Evolutionary conservation across 805 yeast species (phyloP), one percentile per base, ranked within the genome.

Genomic region (Zygosaccharomyces bisporus): DNA sequence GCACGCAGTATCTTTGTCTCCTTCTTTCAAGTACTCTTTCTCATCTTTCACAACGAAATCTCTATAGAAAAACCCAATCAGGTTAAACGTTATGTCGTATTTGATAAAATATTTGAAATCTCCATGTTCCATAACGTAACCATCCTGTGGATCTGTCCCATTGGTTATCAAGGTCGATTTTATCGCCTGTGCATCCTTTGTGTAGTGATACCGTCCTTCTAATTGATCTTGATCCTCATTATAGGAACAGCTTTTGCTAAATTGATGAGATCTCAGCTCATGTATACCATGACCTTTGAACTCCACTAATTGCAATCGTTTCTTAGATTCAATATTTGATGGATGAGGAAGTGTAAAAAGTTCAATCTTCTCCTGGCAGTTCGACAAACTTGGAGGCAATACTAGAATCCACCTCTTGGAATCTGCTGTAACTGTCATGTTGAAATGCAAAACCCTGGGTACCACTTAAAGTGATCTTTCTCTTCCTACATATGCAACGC

Each of bases 261-360:
- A 60, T n/a, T 46, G 34, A 27, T 55, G 56, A 9, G 49, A 36
- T 37, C 54, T 53, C 29, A 61, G 23, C 39, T 52, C 56, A 34
- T 44, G 58, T 3, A 48, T 16, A 29, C 49, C 41, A 9, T 43
- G 47, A 27, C 43, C 48, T 6, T 39, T 23, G 7, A 47, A 21
- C 20, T 46, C 42, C 2, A 58, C 41, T 12, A 62, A 37, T 24
- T 42, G 31, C 1, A 59, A 25, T 8, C 50, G 45, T 25, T 36
- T 20, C 39, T 62, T 62, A 8, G 47, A 39, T 12, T 27, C 23
- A 21, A 41, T 60, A 27, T 59, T 60, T 7, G 65, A 50, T 34
- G 66, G 61, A 43, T 58, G 54, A 4, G 63, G 65, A n/a, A 63
- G 43, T 34, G 52, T 44, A 38, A 62, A 58, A 7, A 48, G 23